phyloP scores from a whole-genome alignment of 805 yeast genomes.

The Starmerella cellae region DNA sequence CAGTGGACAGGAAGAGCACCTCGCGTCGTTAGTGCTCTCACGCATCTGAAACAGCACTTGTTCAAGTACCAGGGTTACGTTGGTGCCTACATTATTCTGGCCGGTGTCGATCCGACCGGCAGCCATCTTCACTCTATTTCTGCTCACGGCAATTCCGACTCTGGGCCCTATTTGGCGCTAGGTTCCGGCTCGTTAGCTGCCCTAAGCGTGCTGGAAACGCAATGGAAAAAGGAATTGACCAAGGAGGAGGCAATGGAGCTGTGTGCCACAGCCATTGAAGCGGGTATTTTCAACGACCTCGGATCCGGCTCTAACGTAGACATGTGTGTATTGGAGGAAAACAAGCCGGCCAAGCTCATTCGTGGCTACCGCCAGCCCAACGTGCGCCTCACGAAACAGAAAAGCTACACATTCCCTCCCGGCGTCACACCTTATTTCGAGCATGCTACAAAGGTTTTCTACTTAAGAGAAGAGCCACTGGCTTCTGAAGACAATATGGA shows the following conservation, averaged over 20 bases:
- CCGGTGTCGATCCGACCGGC: conserved; percentile 94
- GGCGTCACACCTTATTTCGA: conserved; percentile 84
- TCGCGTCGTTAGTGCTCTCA: conserved; percentile 83
- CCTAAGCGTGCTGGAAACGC: conserved; percentile 88
- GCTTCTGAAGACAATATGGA: conserved; percentile 49
- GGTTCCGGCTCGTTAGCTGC: conserved; percentile 98
- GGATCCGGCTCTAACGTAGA: conserved; percentile 99
- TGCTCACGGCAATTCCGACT: conserved; percentile 96
- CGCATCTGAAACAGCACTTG: conserved; percentile 85
- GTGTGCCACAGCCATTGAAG: conserved; percentile 85
- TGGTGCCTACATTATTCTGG: conserved; percentile 96
- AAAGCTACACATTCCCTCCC: conserved; percentile 70
- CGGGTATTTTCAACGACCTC: conserved; percentile 97
- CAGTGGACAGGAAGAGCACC: conserved; percentile 76
- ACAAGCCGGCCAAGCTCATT: conserved; percentile 56
- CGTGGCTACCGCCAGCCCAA: conserved; percentile 90
- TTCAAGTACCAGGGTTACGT: conserved; percentile 95
- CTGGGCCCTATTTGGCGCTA: conserved; percentile 80
- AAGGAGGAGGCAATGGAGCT: conserved; percentile 84
- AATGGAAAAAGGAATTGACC: conserved; percentile 66
- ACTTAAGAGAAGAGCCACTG: conserved; percentile 33
- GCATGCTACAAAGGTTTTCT: conserved; percentile 41
- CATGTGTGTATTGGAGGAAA: conserved; percentile 89
- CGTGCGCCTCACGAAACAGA: conserved; percentile 66
- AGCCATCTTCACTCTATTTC: conserved; percentile 85